Evolutionary conservation across 371 early-diverging fungal genomes (phyloP).

Genomic region (Blakeslea trispora): DNA sequence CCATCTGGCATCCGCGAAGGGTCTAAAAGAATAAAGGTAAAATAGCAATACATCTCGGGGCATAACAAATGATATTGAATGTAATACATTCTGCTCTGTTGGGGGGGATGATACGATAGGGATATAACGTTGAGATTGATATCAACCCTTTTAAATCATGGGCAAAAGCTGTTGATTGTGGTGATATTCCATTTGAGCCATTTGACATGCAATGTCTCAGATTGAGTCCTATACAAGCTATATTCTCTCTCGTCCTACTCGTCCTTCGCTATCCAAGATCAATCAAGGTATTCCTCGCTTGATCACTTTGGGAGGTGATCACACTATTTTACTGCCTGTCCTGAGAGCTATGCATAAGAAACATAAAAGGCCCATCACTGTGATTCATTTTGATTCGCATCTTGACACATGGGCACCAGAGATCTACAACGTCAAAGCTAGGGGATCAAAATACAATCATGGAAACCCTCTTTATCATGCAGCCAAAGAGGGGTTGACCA

Average conservation of each 20-base stretch:
- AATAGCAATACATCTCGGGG: too few species aligned
- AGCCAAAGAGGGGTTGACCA: conserved; percentile 49
- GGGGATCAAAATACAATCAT: conserved; percentile 38
- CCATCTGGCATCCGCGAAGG: conserved; percentile 52
- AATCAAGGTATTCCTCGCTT: conserved; percentile 32
- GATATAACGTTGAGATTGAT: conserved; percentile 38
- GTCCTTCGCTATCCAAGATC: conserved; percentile 2
- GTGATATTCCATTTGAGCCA: conserved; percentile 53
- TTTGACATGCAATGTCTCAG: conserved; percentile 49
- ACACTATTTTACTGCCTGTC: conserved; percentile 48
- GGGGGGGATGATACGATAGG: too few species aligned
- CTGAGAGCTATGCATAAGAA: conserved; percentile 40
- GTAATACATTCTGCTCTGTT: too few species aligned
- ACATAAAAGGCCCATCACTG: conserved; percentile 42
- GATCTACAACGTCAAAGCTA: conserved; percentile 40
- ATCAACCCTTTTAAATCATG: conserved; percentile 49
- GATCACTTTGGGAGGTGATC: conserved; percentile 50
- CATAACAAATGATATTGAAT: too few species aligned
- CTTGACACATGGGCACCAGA: conserved; percentile 54
- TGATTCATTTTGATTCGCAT: conserved; percentile 57
- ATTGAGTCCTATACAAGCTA: conserved; percentile 41
- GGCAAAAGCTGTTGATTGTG: conserved; percentile 55
- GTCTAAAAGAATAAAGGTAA: conserved; percentile 42
- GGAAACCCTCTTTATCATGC: conserved; percentile 55
- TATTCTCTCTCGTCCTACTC: conserved; percentile 38